phyloP scores from a whole-genome alignment of 768 basidiomycete genomes.

The Trametes punicea region DNA sequence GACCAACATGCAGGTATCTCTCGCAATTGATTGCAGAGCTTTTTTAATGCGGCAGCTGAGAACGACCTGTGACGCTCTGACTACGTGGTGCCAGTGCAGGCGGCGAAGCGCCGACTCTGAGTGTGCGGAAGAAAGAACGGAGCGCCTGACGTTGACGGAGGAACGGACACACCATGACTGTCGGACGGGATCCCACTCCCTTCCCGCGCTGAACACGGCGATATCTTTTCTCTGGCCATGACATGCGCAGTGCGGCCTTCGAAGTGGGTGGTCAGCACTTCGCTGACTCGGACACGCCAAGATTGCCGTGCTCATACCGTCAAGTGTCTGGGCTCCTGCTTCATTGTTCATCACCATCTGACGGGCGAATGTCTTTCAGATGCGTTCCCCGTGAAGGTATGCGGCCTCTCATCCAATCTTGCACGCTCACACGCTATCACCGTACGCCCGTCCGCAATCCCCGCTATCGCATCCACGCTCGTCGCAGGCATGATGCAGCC shows the following conservation, averaged over 20 bases:
- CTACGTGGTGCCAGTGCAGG: not conserved
- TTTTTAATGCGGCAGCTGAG: too few relatives aligned
- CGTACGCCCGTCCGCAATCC: conserved; percentile 1
- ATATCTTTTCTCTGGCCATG: not conserved
- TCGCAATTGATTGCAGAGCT: too few relatives aligned
- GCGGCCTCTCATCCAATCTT: not conserved
- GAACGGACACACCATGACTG: not conserved
- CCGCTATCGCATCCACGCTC: too few relatives aligned
- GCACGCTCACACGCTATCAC: conserved; percentile 5
- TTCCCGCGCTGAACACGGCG: not conserved
- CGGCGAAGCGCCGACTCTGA: not conserved
- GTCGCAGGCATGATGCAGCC: too few relatives aligned
- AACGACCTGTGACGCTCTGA: not conserved
- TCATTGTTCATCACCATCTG: too few relatives aligned
- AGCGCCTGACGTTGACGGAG: not conserved
- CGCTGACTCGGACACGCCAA: too few relatives aligned
- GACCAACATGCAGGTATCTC: not conserved
- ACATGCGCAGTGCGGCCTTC: not conserved
- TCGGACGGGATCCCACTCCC: not conserved
- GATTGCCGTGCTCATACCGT: too few relatives aligned
- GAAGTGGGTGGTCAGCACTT: too few relatives aligned
- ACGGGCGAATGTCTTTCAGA: too few relatives aligned
- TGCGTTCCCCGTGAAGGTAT: not conserved
- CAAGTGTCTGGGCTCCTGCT: too few relatives aligned
- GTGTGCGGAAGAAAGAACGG: not conserved